These are phyloP conservation scores for Pachyrhizus erosus DNA, from an alignment of 306 rosid species.

Conservation along the genomic window DNA sequence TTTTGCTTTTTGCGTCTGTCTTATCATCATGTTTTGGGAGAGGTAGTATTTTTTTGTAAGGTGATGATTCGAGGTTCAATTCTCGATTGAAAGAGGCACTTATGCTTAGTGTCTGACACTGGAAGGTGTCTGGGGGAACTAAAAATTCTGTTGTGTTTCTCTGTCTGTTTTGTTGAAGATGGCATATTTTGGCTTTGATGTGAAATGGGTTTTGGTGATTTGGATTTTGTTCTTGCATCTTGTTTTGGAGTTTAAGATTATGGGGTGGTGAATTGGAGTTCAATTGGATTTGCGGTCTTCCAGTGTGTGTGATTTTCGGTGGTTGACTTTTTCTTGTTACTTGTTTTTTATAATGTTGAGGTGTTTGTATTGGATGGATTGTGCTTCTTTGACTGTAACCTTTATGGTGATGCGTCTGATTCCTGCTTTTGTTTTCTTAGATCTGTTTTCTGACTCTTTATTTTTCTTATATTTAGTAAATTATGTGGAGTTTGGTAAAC, in stretches of 20 bases:
- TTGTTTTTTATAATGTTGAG: background rate
- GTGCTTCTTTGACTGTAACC: constrained; percentile 19
- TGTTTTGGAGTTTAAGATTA: constrained; percentile 17
- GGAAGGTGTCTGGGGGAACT: too few species aligned
- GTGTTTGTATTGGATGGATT: background rate
- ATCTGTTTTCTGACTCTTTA: constrained; percentile 17
- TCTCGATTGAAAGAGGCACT: background rate
- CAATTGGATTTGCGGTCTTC: background rate
- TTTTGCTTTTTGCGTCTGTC: background rate
- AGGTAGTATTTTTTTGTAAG: background rate
- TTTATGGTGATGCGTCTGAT: background rate
- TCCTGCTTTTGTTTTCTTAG: background rate
- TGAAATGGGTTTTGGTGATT: background rate
- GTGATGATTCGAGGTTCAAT: background rate
- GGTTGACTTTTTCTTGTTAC: background rate
- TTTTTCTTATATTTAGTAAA: background rate
- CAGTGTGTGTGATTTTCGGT: background rate
- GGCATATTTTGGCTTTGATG: background rate
- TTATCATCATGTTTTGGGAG: background rate
- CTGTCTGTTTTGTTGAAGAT: background rate
- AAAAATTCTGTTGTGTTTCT: background rate
- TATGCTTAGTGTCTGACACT: background rate
- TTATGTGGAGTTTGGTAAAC: background rate
- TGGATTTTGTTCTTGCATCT: background rate
- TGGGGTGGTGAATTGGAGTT: constrained; percentile 21